These are phyloP conservation scores for Chalaropsis ovoidea DNA, from an alignment of 2,329 filamentous ascomycete species.

Conservation along the genomic window DNA sequence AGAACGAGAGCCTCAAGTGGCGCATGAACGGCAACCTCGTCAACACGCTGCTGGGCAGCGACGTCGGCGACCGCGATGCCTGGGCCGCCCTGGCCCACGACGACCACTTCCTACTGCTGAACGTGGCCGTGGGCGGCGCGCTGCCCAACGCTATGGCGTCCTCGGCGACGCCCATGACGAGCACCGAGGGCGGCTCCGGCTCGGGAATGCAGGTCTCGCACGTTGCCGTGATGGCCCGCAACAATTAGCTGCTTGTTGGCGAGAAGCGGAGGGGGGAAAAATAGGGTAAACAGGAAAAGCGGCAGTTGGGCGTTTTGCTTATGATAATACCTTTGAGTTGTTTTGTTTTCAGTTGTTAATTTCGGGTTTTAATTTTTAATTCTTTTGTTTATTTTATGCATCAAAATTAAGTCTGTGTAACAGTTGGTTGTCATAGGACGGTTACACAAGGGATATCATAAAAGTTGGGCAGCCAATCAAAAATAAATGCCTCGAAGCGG, in stretches of 20 bases:
- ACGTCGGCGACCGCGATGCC: conserved; percentile 29
- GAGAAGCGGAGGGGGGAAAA: not conserved
- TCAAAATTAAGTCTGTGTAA: not conserved
- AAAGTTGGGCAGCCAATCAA: not conserved
- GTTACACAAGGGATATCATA: not conserved
- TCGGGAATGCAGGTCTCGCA: conserved; percentile 36
- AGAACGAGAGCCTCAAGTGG: conserved; percentile 33
- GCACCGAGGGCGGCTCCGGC: conserved; percentile 31
- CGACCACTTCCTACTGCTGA: conserved; percentile 34
- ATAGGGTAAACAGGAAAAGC: not conserved
- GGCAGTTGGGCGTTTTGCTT: not conserved
- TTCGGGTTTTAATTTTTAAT: not conserved
- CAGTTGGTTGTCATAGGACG: not conserved
- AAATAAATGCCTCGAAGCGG: conserved; percentile 11
- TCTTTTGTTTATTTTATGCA: conserved; percentile 1
- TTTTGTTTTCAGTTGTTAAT: not conserved
- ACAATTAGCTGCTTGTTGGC: not conserved
- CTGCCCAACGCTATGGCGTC: conserved; percentile 33
- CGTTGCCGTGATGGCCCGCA: conserved; percentile 29
- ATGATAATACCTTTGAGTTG: not conserved
- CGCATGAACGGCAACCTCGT: conserved; percentile 31
- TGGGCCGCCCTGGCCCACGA: conserved; percentile 32
- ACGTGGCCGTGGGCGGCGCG: conserved; percentile 36
- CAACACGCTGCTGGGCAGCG: conserved; percentile 30
- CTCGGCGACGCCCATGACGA: conserved; percentile 31